phyloP scores from a whole-genome alignment of 176 grass and related monocot species.

The Triticum aestivum region DNA sequence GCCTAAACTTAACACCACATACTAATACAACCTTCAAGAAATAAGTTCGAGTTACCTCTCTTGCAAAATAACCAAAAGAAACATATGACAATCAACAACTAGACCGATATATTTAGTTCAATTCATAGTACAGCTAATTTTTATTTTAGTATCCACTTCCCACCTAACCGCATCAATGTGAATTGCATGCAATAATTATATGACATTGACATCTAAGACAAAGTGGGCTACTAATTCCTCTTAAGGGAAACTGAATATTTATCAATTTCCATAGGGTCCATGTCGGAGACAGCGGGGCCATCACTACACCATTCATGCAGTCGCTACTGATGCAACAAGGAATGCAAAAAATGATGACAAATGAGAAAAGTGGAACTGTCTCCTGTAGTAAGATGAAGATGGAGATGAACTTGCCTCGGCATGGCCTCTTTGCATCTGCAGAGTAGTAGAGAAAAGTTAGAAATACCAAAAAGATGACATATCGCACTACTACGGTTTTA shows the following conservation, averaged over 20 bases:
- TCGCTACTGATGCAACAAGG: too few relatives aligned
- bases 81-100: neutral
- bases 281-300: too few relatives aligned
- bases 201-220: neutral
- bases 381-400: conserved; percentile 18
- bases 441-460: conserved; percentile 29
- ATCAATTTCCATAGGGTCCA: neutral
- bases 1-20: conserved; percentile 1
- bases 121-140: neutral
- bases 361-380: conserved; percentile 16
- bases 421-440: conserved; percentile 95
- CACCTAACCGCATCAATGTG: neutral
- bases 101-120: neutral
- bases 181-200: neutral
- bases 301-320: too few relatives aligned
- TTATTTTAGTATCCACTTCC: neutral
- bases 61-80: neutral
- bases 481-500: conserved; percentile 8
- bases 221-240: neutral
- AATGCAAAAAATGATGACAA: neutral
- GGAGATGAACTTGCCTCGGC: conserved; percentile 63
- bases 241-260: neutral
- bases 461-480: conserved; percentile 3
- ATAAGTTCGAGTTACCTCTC: neutral
- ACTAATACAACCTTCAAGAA: neutral